Evolutionary conservation across 2,329 filamentous ascomycete genomes (phyloP).

Genomic region (Dactylella cylindrospora): DNA sequence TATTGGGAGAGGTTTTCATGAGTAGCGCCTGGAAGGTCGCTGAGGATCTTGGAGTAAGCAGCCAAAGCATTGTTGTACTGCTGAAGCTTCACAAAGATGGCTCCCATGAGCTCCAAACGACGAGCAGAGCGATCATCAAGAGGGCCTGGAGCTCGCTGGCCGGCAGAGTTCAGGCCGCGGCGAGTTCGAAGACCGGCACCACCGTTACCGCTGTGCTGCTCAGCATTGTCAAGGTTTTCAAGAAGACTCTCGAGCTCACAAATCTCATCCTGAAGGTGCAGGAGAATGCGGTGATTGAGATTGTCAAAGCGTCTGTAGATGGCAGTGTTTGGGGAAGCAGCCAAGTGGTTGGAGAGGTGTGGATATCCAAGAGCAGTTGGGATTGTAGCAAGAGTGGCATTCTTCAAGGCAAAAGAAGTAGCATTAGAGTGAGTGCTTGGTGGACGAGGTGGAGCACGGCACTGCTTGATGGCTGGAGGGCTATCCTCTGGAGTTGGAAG

Average conservation of each 20-base stretch:
- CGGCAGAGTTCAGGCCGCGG: conserved; percentile 42
- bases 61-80: conserved; percentile 45
- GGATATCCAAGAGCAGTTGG: conserved; percentile 45
- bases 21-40: conserved; percentile 30
- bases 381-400: conserved; percentile 24
- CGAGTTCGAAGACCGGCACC: conserved; percentile 45
- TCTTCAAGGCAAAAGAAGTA: conserved; percentile 23
- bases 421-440: conserved; percentile 22
- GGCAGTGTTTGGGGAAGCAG: conserved; percentile 54
- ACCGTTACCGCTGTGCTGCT: conserved; percentile 50
- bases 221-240: conserved; percentile 63
- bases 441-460: conserved; percentile 37
- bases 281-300: conserved; percentile 76
- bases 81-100: conserved; percentile 47
- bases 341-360: conserved; percentile 45
- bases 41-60: conserved; percentile 39
- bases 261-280: conserved; percentile 84
- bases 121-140: conserved; percentile 35
- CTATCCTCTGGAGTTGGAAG: conserved; percentile 40
- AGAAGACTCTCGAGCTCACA: conserved; percentile 78
- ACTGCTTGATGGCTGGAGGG: conserved; percentile 38
- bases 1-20: conserved; percentile 26
- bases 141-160: conserved; percentile 31
- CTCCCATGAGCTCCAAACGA: conserved; percentile 46
- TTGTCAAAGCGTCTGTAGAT: conserved; percentile 81